Percentiles rank a stretch among this genome's conserved stretches.
These are phyloP conservation scores for Aphanoascus verrucosus DNA, from an alignment of 2,329 filamentous ascomycete genomes.

Conservation along the genomic window DNA sequence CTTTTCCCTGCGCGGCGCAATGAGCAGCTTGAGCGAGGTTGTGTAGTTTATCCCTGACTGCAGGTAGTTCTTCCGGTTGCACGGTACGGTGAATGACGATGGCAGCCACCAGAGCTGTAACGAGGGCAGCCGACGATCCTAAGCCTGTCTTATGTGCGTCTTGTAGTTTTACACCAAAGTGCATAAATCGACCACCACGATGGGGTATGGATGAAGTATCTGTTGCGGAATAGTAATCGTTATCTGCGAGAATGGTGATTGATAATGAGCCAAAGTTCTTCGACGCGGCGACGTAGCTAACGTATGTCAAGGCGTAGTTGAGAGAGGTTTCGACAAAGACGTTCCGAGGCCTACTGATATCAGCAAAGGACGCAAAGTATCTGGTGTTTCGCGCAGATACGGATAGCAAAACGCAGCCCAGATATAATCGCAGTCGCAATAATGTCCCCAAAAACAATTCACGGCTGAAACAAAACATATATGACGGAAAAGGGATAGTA, in stretches of 20 bases:
- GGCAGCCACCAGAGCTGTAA: constrained; percentile 63
- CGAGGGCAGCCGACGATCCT: constrained; percentile 85
- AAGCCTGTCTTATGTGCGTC: constrained; percentile 91
- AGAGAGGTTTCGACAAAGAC: constrained; percentile 88
- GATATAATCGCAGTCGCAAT: too few species aligned
- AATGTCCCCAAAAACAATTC: too few species aligned
- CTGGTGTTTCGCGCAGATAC: too few species aligned
- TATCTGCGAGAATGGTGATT: constrained; percentile 84
- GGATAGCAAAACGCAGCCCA: too few species aligned
- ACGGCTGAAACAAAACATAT: too few species aligned
- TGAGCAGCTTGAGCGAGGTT: constrained; percentile 91
- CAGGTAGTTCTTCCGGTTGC: constrained; percentile 34
- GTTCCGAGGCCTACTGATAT: constrained; percentile 48
- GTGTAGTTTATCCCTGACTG: constrained; percentile 57
- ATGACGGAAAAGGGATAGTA: constrained; percentile 56
- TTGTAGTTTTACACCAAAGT: constrained; percentile 63
- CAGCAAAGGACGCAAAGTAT: constrained; percentile 9
- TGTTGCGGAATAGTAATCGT: constrained; percentile 86
- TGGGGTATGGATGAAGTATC: constrained; percentile 30
- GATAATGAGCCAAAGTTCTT: constrained; percentile 54
- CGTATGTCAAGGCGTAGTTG: constrained; percentile 77
- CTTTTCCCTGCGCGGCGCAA: constrained; percentile 91
- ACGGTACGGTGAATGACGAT: constrained; percentile 36
- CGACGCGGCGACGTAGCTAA: constrained; percentile 39
- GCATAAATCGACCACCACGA: constrained; percentile 51